phyloP scores from a whole-genome alignment of 2,329 filamentous ascomycete genomes.

The Alternaria postmessia region DNA sequence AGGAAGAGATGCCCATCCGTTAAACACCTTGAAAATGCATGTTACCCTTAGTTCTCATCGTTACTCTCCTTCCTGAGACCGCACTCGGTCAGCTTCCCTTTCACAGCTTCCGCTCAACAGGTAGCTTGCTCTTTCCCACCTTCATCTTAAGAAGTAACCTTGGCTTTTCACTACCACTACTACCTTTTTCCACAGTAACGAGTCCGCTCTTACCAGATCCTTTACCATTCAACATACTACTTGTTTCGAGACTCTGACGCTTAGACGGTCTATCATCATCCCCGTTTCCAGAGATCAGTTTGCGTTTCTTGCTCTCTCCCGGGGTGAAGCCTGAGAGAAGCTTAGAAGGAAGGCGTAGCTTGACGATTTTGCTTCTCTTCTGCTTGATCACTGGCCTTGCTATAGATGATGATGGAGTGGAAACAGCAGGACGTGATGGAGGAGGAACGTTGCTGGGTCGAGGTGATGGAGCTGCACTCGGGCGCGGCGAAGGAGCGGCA shows the following conservation, averaged over 20 bases:
- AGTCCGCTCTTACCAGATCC: conserved; percentile 22
- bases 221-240: conserved; percentile 22
- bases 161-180: conserved; percentile 18
- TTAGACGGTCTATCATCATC: conserved; percentile 37
- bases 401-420: conserved; percentile 12
- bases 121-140: conserved; percentile 25
- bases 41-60: not conserved
- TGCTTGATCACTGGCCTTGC: conserved; percentile 18
- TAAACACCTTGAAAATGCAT: conserved; percentile 11
- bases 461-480: conserved; percentile 21
- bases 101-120: not conserved
- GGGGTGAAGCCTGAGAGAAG: conserved; percentile 21
- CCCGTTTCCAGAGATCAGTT: conserved; percentile 18
- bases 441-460: conserved; percentile 17
- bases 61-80: not conserved
- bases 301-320: conserved; percentile 34
- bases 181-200: conserved; percentile 28
- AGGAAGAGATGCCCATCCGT: not conserved
- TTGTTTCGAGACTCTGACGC: conserved; percentile 39
- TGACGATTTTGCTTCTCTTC: conserved; percentile 40
- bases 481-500: conserved; percentile 25
- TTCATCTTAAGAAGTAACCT: conserved; percentile 33
- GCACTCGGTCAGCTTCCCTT: no score
- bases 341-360: conserved; percentile 30
- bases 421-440: conserved; percentile 9